Base-by-base conservation (phyloP, 345 rosid species). In the Lagerstroemia speciosa region DNA sequence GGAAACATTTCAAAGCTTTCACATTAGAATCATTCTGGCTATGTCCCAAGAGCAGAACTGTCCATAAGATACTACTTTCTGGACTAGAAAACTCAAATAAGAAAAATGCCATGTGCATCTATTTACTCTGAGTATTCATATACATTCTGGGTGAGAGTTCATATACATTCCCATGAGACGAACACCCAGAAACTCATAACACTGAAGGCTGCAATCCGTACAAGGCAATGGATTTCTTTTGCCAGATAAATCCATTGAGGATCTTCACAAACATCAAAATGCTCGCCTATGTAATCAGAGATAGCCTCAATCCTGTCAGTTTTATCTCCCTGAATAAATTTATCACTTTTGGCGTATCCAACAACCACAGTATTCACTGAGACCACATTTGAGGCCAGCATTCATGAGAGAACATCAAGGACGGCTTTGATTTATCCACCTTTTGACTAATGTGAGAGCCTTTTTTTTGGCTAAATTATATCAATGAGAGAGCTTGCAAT, bases 401-500 rank as follows among this genome's bases (percentile, higher is more conserved):
- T 79, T 73, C 77, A 67, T 73, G 69, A 77, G 69, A 86, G 75
- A 69, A 87, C 75, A 74, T 71, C 72, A 65, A 65, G 79, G 14
- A 89, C 89, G 65, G 80, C 78, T 62, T 65, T 79, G 26, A 83
- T 72, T 70, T 43, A 75, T 62, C 88, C 87, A 74, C 89, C 82
- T 81, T 90, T 93, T 11, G 83, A 82, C 75, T 93, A 91, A n/a
- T n/a, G n/a, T n/a, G n/a, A n/a, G n/a, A n/a, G n/a, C n/a, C n/a
- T n/a, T n/a, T n/a, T n/a, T n/a, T n/a, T n/a, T n/a, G n/a, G n/a
- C n/a, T n/a, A n/a, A n/a, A n/a, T n/a, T 97, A 89, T 83, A 82
- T 86, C 97, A 72, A 93, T 78, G 67, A 93, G 96, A 53, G 97
- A 84, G 80, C 97, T 89, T 76, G 96, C 98, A 48, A 85, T 66